phyloP scores from a whole-genome alignment of 176 grass and related monocot genomes.

The Oryza brachyantha region DNA sequence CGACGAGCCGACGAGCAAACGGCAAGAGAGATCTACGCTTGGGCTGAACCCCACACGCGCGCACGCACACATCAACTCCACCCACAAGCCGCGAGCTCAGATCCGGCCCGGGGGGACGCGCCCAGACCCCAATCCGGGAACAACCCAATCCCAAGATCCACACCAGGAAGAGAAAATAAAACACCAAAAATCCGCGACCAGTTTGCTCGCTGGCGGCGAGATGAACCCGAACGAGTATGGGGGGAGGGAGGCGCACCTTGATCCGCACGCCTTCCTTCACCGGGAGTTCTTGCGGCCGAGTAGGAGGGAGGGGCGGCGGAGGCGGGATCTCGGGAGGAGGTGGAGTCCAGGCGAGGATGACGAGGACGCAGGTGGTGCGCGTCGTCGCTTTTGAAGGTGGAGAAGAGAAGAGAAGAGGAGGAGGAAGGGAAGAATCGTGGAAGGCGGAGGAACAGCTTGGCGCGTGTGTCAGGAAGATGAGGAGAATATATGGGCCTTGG shows the following conservation, averaged over 20 bases:
- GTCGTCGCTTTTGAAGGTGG: slow-evolving; percentile 1
- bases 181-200: background rate
- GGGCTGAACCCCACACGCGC: background rate
- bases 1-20: background rate
- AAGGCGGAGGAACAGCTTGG: background rate
- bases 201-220: background rate
- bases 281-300: background rate
- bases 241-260: background rate
- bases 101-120: slow-evolving; percentile 5
- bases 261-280: background rate
- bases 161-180: too few species aligned
- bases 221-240: background rate
- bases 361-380: slow-evolving; percentile 9
- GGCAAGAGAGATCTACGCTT: background rate
- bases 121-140: background rate
- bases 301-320: background rate
- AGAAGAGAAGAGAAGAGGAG: background rate
- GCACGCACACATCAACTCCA: background rate
- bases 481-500: too few species aligned
- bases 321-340: background rate
- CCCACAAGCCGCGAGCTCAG: background rate
- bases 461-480: background rate
- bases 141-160: background rate
- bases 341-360: slow-evolving; percentile 15
- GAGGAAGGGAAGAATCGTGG: slow-evolving; percentile 17